phyloP scores from a whole-genome alignment of 2,329 filamentous ascomycete genomes.

The Curvularia lunata region DNA sequence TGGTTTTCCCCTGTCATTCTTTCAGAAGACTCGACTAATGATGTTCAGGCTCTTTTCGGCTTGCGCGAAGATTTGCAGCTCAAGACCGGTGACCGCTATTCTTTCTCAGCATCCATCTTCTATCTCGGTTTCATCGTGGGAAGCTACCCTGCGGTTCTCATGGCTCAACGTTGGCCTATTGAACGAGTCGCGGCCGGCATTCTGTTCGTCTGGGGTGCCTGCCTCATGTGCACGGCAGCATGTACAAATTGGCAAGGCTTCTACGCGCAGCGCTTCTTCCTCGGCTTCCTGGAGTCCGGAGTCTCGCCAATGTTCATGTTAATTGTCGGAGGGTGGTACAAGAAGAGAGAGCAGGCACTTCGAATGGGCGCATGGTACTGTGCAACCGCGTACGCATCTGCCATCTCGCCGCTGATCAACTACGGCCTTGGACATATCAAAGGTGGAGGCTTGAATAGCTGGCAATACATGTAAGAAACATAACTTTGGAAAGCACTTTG shows the following conservation, averaged over 20 bases:
- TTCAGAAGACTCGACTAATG: background rate
- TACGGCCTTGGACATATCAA: slow-evolving; percentile 1
- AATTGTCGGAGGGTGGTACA: background rate
- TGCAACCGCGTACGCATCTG: background rate
- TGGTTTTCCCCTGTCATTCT: background rate
- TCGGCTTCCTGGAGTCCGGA: background rate
- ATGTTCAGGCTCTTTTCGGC: background rate
- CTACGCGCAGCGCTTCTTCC: background rate
- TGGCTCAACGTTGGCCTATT: background rate
- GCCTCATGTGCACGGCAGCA: background rate
- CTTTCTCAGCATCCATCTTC: background rate
- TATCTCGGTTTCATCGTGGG: background rate
- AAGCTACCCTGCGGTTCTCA: background rate
- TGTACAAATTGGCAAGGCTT: background rate
- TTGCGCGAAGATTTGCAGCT: background rate
- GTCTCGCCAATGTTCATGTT: background rate
- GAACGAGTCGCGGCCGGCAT: background rate
- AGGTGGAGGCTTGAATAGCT: background rate
- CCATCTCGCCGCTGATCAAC: background rate
- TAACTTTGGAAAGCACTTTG: accelerated
- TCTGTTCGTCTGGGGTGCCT: background rate
- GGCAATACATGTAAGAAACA: background rate
- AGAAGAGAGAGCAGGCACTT: background rate
- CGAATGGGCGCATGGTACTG: slow-evolving; percentile 1
- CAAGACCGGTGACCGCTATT: background rate